Evolutionary conservation across 225 moss, liverwort and hornwort genomes (phyloP), one percentile per base, ranked within the genome.

Genomic region (Rhytidiadelphus loreus): DNA sequence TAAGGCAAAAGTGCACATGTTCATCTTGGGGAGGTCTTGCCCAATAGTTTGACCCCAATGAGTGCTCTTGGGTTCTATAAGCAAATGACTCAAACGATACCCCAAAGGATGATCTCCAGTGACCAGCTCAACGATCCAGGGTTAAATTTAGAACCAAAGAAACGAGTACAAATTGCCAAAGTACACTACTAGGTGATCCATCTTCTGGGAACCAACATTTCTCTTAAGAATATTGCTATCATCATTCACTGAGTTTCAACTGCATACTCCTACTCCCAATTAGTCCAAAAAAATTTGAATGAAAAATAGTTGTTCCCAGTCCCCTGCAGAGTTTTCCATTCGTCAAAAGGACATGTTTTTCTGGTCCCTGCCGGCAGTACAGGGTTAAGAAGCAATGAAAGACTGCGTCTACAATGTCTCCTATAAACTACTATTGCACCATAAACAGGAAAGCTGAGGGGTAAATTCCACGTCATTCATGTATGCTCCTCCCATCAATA

Each of bases 101-200:
- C 8, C 8, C 8, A 52, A 52, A 12, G 7, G 12, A 50, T 50
- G 50, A 52, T 52, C 12, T 33, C 22, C 13, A 35, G 1, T 22
- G 13, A 33, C 13, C 22, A 76, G 0, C 52, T 35, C 11, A 18
- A 52, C 2, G 0, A 5, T 33, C 33, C 8, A 33, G 0, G 12
- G 13, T 24, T n/a, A 33, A n/a, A n/a, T 77, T 77, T 11, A 56
- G 6, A 77, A 55, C 13, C 16, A 77, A 55, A n/a, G 9, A 77
- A n/a, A 77, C 25, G 6, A 11, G 2, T 24, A 37, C 77, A 9
- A 55, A 55, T 10, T 55, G n/a, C 16, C 56, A 56, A 78, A 55
- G 11, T n/a, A n/a, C n/a, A 56, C 2, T 16, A 16, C 37, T 25
- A 9, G 1, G 2, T 56, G 17, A 39, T 78, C 78, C n/a, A 57